phyloP scores from a whole-genome alignment of 805 yeast genomes.

The Lachancea meyersii region DNA sequence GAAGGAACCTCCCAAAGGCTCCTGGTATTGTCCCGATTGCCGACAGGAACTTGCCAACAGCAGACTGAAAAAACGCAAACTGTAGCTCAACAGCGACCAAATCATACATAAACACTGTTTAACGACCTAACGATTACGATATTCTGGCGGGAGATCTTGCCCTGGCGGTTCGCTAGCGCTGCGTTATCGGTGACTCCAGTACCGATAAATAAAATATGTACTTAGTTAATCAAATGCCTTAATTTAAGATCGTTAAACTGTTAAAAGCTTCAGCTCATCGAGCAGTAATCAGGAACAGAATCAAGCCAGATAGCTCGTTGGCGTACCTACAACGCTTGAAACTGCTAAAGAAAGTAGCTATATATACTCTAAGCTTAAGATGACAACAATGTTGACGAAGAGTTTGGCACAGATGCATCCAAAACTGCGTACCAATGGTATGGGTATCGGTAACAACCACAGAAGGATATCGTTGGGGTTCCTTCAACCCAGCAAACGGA shows the following conservation, averaged over 20 bases:
- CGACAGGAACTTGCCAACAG: conserved; percentile 33
- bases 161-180: background rate
- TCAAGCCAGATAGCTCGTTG: too few species aligned
- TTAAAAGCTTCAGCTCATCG: background rate
- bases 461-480: conserved; percentile 36
- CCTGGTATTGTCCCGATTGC: conserved; percentile 94
- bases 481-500: conserved; percentile 37
- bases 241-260: too few species aligned
- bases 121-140: conserved; percentile 1
- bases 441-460: conserved; percentile 39
- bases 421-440: conserved; percentile 36
- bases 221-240: too few species aligned
- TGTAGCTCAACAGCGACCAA: background rate
- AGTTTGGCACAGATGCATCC: conserved; percentile 35
- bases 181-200: background rate
- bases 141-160: background rate
- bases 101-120: background rate
- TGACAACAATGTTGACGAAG: conserved; percentile 27
- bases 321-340: too few species aligned
- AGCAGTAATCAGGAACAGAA: too few species aligned
- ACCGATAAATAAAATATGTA: background rate
- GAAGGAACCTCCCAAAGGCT: conserved; percentile 80
- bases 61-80: conserved; percentile 24
- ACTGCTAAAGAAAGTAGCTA: too few species aligned
- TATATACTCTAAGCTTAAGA: conserved; percentile 3